Evolutionary conservation across 345 rosid species (phyloP), one percentile per base, ranked within the genome.

Genomic region (Xanthoceras sorbifolium): DNA sequence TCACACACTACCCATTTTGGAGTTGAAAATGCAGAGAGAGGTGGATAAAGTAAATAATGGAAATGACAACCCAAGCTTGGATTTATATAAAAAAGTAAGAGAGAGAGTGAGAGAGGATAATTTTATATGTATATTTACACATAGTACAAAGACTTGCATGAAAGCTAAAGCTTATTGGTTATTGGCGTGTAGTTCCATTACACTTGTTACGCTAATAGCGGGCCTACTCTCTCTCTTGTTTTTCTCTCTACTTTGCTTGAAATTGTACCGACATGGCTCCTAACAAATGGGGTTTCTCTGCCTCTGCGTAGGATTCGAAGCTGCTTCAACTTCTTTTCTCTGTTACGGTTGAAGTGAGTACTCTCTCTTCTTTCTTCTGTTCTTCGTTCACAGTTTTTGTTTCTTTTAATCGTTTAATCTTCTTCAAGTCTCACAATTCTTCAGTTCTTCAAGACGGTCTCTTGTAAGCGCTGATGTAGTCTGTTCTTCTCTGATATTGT

Each of bases 251-350:
- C 74, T 79, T 84, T 85, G 91, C 89, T 89, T 86, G 79, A 78
- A 79, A 59, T 84, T 88, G 74, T 83, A 81, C 93, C 84, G 86
- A 90, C 89, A 90, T 86, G 90, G 91, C 88, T 90, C 91, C 96
- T 76, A 84, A 74, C 80, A 60, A 71, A 78, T 85, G 89, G 93
- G 93, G 82, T 86, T 89, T 82, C 81, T 80, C 78, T 66, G 82
- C 70, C 78, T 78, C 86, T 83, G 64, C 75, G 42, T 79, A 77
- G 87, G 77, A 80, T 73, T 81, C 74, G 64, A 70, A 32, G 40
- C 83, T 61, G 60, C 66, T 70, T 28, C 54, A 12, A 67, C 44
- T 69, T 55, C 25, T 63, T 81, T 78, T 76, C 40, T 73, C 79
- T 9, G 71, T 61, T 42, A 67, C 70, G 62, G n/a, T 25, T 62